A percentile compares a stretch with the other conserved stretches of the same genome.
These are phyloP conservation scores for Fusarium domesticum DNA, from an alignment of 2,329 filamentous ascomycete genomes.

Conservation along the genomic window DNA sequence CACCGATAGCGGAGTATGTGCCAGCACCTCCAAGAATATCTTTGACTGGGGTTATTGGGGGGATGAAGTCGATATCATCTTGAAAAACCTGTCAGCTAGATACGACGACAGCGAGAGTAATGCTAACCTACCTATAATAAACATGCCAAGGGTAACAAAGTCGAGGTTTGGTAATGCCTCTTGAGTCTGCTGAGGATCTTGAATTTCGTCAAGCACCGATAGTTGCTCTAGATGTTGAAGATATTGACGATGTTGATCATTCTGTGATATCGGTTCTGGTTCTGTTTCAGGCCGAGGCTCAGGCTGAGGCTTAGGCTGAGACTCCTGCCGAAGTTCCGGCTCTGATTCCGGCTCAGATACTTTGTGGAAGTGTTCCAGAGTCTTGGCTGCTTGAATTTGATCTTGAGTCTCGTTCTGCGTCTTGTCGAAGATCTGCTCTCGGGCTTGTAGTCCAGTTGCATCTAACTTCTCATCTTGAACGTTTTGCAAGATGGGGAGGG, in stretches of 20 bases:
- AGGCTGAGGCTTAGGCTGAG: not conserved
- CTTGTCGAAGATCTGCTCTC: not conserved
- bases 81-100: conserved; percentile 20
- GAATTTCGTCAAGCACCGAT: not conserved
- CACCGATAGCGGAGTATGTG: conserved; percentile 81
- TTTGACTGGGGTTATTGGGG: conserved; percentile 64
- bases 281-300: not conserved
- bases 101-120: not conserved
- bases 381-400: too few relatives aligned
- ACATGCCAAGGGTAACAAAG: conserved; percentile 70
- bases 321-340: not conserved
- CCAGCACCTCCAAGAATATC: conserved; percentile 87
- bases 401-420: too few relatives aligned
- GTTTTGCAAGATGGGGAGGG: not conserved
- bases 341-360: not conserved
- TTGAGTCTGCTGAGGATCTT: not conserved
- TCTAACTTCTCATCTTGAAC: not conserved
- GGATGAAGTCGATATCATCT: conserved; percentile 90
- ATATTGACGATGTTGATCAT: not conserved
- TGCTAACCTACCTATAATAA: conserved; percentile 59
- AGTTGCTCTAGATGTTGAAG: not conserved
- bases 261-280: not conserved
- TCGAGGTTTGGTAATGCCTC: conserved; percentile 40
- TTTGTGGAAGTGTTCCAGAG: too few relatives aligned
- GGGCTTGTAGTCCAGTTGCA: not conserved